Conservation (phyloP, 345 rosid species). For the Brassica cretica region DNA sequence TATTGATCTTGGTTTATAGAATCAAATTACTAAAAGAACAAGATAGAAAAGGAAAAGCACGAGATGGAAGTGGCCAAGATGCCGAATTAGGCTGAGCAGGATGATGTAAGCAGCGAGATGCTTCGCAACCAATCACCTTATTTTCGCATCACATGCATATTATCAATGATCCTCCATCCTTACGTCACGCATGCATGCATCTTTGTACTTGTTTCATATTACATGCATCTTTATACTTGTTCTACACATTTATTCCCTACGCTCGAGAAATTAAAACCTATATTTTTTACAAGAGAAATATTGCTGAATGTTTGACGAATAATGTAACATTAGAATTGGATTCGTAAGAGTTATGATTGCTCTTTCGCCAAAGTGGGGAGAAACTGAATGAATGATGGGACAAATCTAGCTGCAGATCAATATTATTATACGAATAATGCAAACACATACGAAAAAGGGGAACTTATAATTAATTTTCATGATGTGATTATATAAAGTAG, state of each 20-base stretch:
- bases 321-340: constrained; percentile 10
- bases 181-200: constrained; percentile 33
- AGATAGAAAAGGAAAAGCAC: background rate
- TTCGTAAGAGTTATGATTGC: too few species aligned
- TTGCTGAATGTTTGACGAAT: background rate
- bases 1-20: background rate
- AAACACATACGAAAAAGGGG: too few species aligned
- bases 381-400: too few species aligned
- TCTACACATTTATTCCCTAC: background rate
- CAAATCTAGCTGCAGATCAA: too few species aligned
- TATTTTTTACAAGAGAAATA: background rate
- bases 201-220: constrained; percentile 14
- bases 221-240: background rate
- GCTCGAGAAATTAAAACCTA: background rate
- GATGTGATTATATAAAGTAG: too few species aligned
- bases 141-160: constrained; percentile 12
- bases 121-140: constrained; percentile 23
- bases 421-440: too few species aligned
- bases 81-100: constrained; percentile 19
- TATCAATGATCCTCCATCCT: constrained; percentile 4
- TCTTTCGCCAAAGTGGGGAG: too few species aligned
- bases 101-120: constrained; percentile 32
- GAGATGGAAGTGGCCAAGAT: constrained; percentile 17
- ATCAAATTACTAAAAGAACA: background rate
- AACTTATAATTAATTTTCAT: too few species aligned